Evolutionary conservation across 2,329 filamentous ascomycete genomes (phyloP), one percentile per base, ranked within the genome.

Genomic region (Penicillium sp.): DNA sequence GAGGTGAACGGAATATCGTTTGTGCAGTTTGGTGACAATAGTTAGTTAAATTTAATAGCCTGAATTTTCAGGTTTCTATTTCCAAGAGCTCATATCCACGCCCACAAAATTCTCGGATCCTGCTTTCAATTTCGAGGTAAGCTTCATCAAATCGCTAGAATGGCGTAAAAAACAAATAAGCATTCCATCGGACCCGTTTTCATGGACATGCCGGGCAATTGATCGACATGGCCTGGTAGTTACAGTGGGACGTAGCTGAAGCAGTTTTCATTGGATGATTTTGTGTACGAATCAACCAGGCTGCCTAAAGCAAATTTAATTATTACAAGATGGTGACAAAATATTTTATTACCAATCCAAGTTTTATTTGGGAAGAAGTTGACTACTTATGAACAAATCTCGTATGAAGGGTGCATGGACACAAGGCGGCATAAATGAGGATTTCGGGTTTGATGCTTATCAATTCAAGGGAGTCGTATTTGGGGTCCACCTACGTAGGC

Each of bases 371-470:
- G 6, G 10, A 35, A 35, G 49, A 22, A 9, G n/a, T 22, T 15
- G 4, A 22, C 19, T 19, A 24, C 12, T 51, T 35, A 35, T 51
- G 49, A 51, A 35, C 9, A 28, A 15, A 17, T 8, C 28, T 33
- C n/a, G 47, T 50, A 50, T 51, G 49, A 51, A 35, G 4, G 49
- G 4, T 35, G 4, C 28, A 35, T 22, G n/a, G 30, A 35, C 49
- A 51, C 49, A 51, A 35, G 9, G 30, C 15, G 49, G 30, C 49
- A 51, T 51, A 51, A 51, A 51, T 51, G 35, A 51, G 49, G 49
- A 51, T 19, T 51, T 51, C 49, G 49, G 49, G 49, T 4, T 35
- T 35, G 28, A 22, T 51, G 49, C 49, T 22, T 51, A 51, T 35
- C 28, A 28, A 28, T 17, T 17, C 9, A 17, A n/a, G 26, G 15